Evolutionary conservation across 2,329 filamentous ascomycete species (phyloP).

Genomic region (Chalaropsis ovoidea): DNA sequence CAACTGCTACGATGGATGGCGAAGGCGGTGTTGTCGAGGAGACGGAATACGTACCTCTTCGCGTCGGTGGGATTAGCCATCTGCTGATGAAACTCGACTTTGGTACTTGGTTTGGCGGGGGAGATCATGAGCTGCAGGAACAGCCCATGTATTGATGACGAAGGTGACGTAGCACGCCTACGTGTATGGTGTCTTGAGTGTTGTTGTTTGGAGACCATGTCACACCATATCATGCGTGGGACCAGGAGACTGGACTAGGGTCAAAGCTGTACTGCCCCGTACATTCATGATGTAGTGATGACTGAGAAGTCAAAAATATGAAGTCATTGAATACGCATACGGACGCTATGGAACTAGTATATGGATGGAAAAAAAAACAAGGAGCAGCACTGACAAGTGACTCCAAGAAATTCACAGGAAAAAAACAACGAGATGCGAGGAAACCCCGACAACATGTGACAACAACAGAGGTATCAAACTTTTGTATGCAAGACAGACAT

Average conservation of each 20-base stretch:
- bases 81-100: conserved; percentile 85
- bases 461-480: no score
- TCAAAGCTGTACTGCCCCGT: background rate
- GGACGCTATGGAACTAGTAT: background rate
- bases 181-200: background rate
- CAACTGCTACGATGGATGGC: conserved; percentile 33
- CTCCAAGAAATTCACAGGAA: background rate
- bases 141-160: conserved; percentile 8
- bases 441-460: background rate
- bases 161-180: background rate
- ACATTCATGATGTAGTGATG: no score
- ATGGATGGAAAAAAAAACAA: background rate
- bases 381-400: background rate
- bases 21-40: conserved; percentile 34
- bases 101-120: conserved; percentile 45
- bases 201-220: no score
- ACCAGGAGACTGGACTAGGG: background rate
- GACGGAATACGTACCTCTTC: conserved; percentile 53
- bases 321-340: background rate
- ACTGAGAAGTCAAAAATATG: background rate
- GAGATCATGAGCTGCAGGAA: conserved; percentile 22
- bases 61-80: conserved; percentile 70
- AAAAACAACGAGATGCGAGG: background rate
- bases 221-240: no score
- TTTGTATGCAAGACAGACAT: background rate